Evolutionary conservation across 306 rosid genomes (phyloP), one percentile per base, ranked within the genome.

Genomic region (Vachellia collinsii): DNA sequence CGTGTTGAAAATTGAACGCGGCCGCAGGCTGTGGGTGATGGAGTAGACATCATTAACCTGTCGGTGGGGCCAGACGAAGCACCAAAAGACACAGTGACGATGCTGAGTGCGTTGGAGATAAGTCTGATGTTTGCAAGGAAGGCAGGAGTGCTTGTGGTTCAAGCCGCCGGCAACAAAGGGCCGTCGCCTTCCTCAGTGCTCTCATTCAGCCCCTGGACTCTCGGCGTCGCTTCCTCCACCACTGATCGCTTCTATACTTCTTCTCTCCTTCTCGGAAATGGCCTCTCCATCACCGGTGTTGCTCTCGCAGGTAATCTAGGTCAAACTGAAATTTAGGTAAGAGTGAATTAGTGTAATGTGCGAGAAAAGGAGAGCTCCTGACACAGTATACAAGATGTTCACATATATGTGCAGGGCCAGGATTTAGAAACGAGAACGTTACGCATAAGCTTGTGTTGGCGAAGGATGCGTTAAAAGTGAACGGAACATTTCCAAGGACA

Each of bases 131-230:
- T 78, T 86, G 99, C 96, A 11, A 73, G 88, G 69, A 83, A 86
- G 77, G 99, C 99, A 48, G 98, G 99, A 43, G 83, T 93, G 72
- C 81, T 95, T 6, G 98, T 95, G 80, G 91, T 85, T 48, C 93
- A 95, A 82, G 98, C 99, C 8, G 90, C 92, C 6, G 98, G 98
- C 3, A 95, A 95, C 81, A 80, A 69, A 0, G 99, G 99, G 12
- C 99, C 99, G 2, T 59, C 59, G 19, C 72, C 90, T 83, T 90
- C 94, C n/a, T 80, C 87, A 3, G 85, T 90, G 16, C 81, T 91
- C 17, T 90, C 98, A 4, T 93, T 77, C 78, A 92, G 97, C 82
- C 99, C 99, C 7, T 95, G 98, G 98, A 87, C 85, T 5, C 70
- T 91, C 0, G 85, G 92, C 39, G 97, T 87, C 22, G 98, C 90